Percentiles rank a stretch among this genome's conserved stretches.
phyloP scores from a whole-genome alignment of 306 rosid species.

The Rosa lucieae region DNA sequence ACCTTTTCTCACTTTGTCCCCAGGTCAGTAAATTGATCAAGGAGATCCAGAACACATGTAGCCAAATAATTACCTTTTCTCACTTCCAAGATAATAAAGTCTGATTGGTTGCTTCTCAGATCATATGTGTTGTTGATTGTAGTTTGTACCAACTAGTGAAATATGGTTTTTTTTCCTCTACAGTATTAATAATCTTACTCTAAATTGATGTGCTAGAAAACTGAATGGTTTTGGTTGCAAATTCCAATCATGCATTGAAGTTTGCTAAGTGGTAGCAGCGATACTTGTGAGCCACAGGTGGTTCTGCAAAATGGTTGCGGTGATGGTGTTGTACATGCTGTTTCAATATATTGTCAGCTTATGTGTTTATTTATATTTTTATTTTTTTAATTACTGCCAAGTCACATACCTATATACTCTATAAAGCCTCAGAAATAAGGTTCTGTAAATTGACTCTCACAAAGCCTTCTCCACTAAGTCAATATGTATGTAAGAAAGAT shows the following conservation, averaged over 20 bases:
- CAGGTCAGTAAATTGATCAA: constrained; percentile 51
- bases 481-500: not conserved
- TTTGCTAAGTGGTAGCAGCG: not conserved
- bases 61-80: constrained; percentile 58
- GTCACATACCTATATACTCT: not conserved
- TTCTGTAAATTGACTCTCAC: not conserved
- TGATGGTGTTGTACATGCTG: not conserved
- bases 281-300: not conserved
- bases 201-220: not conserved
- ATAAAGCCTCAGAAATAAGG: not conserved
- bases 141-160: not conserved
- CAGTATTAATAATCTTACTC: not conserved
- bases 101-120: not conserved
- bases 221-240: not conserved
- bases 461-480: not conserved
- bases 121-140: not conserved
- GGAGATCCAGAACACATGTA: constrained; percentile 61
- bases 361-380: not conserved
- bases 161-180: not conserved
- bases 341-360: not conserved
- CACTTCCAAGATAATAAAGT: constrained; percentile 1
- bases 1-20: constrained; percentile 94
- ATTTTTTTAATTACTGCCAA: not conserved
- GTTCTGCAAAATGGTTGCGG: not conserved
- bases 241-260: not conserved